These are phyloP conservation scores for Hyphodiscus hymeniophilus DNA, from an alignment of 495 filamentous ascomycete genomes.

Conservation along the genomic window DNA sequence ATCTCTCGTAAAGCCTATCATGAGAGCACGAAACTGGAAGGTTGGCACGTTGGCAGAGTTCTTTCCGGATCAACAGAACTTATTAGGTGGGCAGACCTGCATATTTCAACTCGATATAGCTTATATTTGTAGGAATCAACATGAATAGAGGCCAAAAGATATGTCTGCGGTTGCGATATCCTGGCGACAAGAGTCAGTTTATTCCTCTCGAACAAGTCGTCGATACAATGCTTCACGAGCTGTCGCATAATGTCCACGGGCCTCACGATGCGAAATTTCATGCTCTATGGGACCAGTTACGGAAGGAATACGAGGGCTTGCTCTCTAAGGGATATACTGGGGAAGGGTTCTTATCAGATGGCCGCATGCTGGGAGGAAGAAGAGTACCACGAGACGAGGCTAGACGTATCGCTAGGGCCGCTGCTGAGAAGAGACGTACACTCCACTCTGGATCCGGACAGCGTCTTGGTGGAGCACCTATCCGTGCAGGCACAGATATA, in stretches of 20 bases:
- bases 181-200: conserved; percentile 68
- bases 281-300: conserved; percentile 77
- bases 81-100: conserved; percentile 49
- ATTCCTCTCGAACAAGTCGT: conserved; percentile 69
- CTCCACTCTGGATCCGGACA: conserved; percentile 59
- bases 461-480: conserved; percentile 59
- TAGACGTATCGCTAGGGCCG: conserved; percentile 60
- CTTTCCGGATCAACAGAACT: conserved; percentile 62
- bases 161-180: conserved; percentile 73
- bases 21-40: conserved; percentile 76
- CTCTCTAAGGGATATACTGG: conserved; percentile 79
- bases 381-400: conserved; percentile 67
- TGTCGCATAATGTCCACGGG: conserved; percentile 78
- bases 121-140: conserved; percentile 55
- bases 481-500: conserved; percentile 59
- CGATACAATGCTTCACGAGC: conserved; percentile 94
- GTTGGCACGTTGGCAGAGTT: conserved; percentile 81
- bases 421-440: conserved; percentile 63
- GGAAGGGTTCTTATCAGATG: conserved; percentile 76
- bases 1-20: conserved; percentile 90
- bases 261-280: conserved; percentile 81
- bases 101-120: background rate
- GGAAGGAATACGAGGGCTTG: conserved; percentile 74
- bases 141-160: conserved; percentile 69
- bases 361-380: conserved; percentile 62